Evolutionary conservation across 192 early-diverging fungal species (phyloP), one percentile per base, ranked within the genome.

Genomic region (Entomortierella lignicola): DNA sequence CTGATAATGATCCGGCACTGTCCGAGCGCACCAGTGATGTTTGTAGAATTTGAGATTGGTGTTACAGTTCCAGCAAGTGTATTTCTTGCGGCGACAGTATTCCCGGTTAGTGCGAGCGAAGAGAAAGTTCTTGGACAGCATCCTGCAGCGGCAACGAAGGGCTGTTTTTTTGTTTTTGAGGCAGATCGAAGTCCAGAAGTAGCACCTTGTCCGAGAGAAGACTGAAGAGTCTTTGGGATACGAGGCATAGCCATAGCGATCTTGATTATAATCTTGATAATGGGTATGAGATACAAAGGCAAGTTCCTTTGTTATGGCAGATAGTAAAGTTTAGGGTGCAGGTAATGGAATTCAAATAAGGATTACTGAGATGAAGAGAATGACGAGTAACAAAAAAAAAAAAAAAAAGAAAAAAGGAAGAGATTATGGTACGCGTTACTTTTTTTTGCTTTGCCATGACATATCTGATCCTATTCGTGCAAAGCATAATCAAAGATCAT

Each of bases 1-100:
- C 50, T 69, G 58, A 54, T 59, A 42, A 30, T 23, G 34, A 27
- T 52, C 63, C 71, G 62, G 54, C 71, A 63, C 57, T 55, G 62
- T 66, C 71, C 71, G 63, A 73, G 71, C 48, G 50, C 55, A 58
- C 21, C 65, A 30, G 43, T 27, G 17, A 55, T 32, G 23, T 39
- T 41, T 50, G 2, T 4, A 37, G 43, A 21, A 29, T 54, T 39
- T 27, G 42, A 18, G 34, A 53, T 21, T 17, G 26, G 11, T 54
- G 59, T 15, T 39, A 37, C 0, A 2, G 17, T 25, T 25, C 30
- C 29, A n/a, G 17, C 15, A 32, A 37, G 10, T 34, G 11, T 21
- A 11, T 4, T 59, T 31, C 30, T 30, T 44, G 50, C 7, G 42
- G 27, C 25, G 57, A 17, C 18, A n/a, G 43, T 25, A 20, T 43